Evolutionary conservation across 1,139 yeast genomes (phyloP), one percentile per base, ranked within the genome.

Genomic region (Geotrichum phurueaensis): DNA sequence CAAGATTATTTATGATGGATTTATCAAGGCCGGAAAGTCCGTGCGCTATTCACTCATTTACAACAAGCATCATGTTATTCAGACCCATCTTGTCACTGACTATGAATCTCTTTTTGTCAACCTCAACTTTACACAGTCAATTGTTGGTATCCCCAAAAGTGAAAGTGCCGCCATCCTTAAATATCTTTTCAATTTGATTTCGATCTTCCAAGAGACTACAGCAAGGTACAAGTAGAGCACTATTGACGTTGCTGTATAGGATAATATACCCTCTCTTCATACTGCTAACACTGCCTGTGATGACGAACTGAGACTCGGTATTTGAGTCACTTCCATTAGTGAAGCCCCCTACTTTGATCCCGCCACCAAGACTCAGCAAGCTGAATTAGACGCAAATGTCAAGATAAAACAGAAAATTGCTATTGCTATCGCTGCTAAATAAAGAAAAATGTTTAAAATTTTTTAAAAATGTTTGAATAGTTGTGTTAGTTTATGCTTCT

Each of bases 241-340:
- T 45, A 78, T 80, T 57, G 82, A 89, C 7, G 84, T 86, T 55
- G 89, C 73, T 9, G 64, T 73, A 39, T 73, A 75, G 76, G 76
- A 73, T 60, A 73, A 73, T 66, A 66, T 75, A 54, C 65, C 70
- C 54, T 69, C 71, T 12, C 68, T 65, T 63, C 76, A 73, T 64
- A 64, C 69, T 49, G 72, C 73, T 29, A 62, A 63, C 29, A 49
- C 52, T 27, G 66, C 61, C 39, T 62, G 52, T 51, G 39, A 45
- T 25, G 25, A 29, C 12, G 56, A 49, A 58, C 75, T 81, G 31
- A 77, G 86, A 70, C 86, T 81, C 65, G 86, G 85, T 31, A 81
- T 84, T 36, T 76, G 87, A 69, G 86, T 83, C 23, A 82, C 84
- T 6, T 75, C 85, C 0, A 76, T 83, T 66, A 86, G 84, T 45